phyloP scores from a whole-genome alignment of 192 early-diverging fungal genomes.

The Umbelopsis sp. region DNA sequence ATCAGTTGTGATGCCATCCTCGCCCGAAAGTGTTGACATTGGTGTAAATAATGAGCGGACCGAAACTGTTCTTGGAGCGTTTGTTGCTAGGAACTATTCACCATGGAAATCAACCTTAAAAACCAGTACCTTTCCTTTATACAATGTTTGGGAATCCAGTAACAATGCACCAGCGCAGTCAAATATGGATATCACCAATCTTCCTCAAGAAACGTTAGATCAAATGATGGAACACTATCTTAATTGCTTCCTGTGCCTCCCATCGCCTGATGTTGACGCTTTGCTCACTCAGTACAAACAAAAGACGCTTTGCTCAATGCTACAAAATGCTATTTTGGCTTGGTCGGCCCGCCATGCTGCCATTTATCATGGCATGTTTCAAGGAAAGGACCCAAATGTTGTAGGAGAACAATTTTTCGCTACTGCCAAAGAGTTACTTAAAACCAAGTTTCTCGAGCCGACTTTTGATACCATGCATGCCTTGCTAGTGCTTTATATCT shows the following conservation, averaged over 20 bases:
- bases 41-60: not conserved
- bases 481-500: constrained; percentile 40
- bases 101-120: constrained; percentile 24
- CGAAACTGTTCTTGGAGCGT: not conserved
- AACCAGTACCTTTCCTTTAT: constrained; percentile 35
- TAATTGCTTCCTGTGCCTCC: constrained; percentile 37
- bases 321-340: constrained; percentile 35
- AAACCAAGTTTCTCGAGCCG: constrained; percentile 26
- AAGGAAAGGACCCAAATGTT: constrained; percentile 37
- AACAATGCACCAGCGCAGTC: constrained; percentile 6
- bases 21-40: too few species aligned
- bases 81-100: constrained; percentile 13
- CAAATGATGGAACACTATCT: constrained; percentile 31
- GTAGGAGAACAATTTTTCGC: constrained; percentile 39
- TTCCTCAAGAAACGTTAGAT: constrained; percentile 13
- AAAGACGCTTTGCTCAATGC: constrained; percentile 20
- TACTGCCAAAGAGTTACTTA: constrained; percentile 26
- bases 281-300: constrained; percentile 26
- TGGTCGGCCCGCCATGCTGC: constrained; percentile 43
- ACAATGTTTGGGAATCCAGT: constrained; percentile 38
- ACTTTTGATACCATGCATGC: constrained; percentile 35
- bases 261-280: constrained; percentile 20
- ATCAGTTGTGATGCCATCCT: not conserved
- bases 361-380: constrained; percentile 40
- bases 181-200: constrained; percentile 12